Evolutionary conservation across 2,329 filamentous ascomycete genomes (phyloP), one percentile per base, ranked within the genome.

Genomic region (Diaporthe aspalathi): DNA sequence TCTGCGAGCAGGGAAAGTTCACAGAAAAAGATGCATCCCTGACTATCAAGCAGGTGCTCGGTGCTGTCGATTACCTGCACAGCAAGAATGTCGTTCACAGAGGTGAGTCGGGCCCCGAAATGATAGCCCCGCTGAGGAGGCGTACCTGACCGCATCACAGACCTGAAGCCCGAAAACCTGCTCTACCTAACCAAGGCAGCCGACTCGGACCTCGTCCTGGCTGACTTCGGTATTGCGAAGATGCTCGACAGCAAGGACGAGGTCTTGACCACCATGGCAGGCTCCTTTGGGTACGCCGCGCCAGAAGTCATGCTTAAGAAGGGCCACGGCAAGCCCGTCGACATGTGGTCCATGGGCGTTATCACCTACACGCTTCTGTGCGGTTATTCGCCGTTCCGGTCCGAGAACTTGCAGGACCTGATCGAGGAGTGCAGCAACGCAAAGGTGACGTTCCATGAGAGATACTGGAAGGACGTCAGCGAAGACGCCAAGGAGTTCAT

Each of bases 341-440:
- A 99, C 80, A 97, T 99, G 94, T 99, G 96, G 96, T 98, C 96
- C 3, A 89, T 99, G 83, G 96, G 96, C 74, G 96, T 99, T 78
- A 99, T 99, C 78, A 98, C 96, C 52, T 99, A 99, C 84, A 99
- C 96, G 20, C 88, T 99, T 35, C 92, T 99, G 66, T 99, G 97
- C 80, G 96, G 96, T 76, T 99, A 99, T 85, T 98, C 95, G 54
- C 96, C 96, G 24, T 99, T 99, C 89, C 92, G 96, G 76, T 96
- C 94, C 73, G 96, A 99, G 85, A 97, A 93, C 78, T 87, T 99
- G 62, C 89, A 92, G 75, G 96, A 98, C 78, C 87, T 99, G 75
- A 97, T 99, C 75, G 94, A 98, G 74, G 96, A 99, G 83, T 98
- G 95, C 84, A 94, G 90, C 77, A 91, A 89, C 73, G 92, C 91